Percentiles rank a stretch among this genome's conserved stretches.
Evolutionary conservation across 2,329 filamentous ascomycete genomes (phyloP).

Genomic region (Anisogramma anomala): DNA sequence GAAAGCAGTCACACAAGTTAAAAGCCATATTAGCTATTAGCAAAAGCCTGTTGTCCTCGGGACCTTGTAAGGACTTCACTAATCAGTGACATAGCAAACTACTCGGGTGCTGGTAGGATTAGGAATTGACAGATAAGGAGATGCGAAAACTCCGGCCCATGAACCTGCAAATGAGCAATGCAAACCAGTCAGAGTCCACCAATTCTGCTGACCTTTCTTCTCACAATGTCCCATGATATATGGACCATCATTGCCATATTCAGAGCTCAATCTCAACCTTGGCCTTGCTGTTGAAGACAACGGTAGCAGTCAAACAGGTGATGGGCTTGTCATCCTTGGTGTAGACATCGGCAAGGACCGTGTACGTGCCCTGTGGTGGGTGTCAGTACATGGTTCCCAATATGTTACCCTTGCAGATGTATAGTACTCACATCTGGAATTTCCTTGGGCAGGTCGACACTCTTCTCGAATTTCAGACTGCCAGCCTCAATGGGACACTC

Average conservation of each 20-base stretch:
- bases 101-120: not conserved
- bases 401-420: too few relatives aligned
- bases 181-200: slow-evolving; percentile 3
- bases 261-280: slow-evolving; percentile 13
- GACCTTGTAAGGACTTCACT: not conserved
- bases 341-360: slow-evolving; percentile 75
- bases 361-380: slow-evolving; percentile 65
- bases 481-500: slow-evolving; percentile 81
- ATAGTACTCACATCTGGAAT: slow-evolving; percentile 86
- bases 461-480: slow-evolving; percentile 60
- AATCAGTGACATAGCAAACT: not conserved
- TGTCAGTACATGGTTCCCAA: not conserved
- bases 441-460: slow-evolving; percentile 71
- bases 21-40: too few relatives aligned
- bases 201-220: not conserved
- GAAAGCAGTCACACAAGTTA: too few relatives aligned
- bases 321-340: slow-evolving; percentile 62
- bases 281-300: slow-evolving; percentile 42
- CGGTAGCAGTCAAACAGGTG: slow-evolving; percentile 72
- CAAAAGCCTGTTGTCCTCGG: slow-evolving; percentile 50
- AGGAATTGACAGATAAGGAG: slow-evolving; percentile 3
- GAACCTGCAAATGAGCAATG: slow-evolving; percentile 10
- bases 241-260: not conserved
- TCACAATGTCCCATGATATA: not conserved
- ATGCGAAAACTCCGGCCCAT: slow-evolving; percentile 13